Percentiles rank a stretch among this genome's conserved stretches.
Conservation (phyloP, 768 basidiomycete genomes). For the Galerina marginata region DNA sequence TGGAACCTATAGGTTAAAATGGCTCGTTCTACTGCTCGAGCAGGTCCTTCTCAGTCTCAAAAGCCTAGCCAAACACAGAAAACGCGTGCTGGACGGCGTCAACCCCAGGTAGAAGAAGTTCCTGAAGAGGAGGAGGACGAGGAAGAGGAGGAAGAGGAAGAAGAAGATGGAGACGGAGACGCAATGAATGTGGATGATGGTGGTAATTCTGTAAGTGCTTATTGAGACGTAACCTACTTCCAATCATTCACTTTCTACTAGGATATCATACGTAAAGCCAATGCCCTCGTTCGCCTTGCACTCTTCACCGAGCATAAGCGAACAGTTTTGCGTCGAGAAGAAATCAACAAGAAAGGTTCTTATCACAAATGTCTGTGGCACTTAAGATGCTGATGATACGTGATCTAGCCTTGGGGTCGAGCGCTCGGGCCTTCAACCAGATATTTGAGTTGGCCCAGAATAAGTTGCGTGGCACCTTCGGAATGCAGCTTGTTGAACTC, state of each 20-base stretch:
- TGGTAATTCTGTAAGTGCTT: conserved; percentile 27
- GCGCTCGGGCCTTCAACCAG: conserved; percentile 61
- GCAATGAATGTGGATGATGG: conserved; percentile 39
- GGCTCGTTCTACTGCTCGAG: conserved; percentile 43
- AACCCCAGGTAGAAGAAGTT: conserved; percentile 29
- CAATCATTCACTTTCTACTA: conserved; percentile 29
- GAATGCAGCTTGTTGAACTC: conserved; percentile 86
- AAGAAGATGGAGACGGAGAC: conserved; percentile 42
- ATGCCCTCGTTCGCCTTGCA: conserved; percentile 78
- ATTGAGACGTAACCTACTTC: neutral
- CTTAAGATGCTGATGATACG: neutral
- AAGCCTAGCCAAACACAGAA: conserved; percentile 42
- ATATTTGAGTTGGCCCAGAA: conserved; percentile 70
- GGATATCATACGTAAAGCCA: conserved; percentile 70
- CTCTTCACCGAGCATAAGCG: conserved; percentile 82
- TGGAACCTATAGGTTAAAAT: conserved; percentile 19
- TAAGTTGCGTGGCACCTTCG: conserved; percentile 69
- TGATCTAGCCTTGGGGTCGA: conserved; percentile 39
- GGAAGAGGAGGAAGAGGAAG: conserved; percentile 36
- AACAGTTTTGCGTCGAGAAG: conserved; percentile 72
- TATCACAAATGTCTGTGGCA: neutral
- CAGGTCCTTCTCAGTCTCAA: conserved; percentile 48
- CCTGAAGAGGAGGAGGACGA: conserved; percentile 45
- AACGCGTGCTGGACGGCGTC: conserved; percentile 31
- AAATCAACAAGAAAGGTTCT: conserved; percentile 84